Conservation (phyloP, 805 yeast species). For the Yamadazyma sp. region DNA sequence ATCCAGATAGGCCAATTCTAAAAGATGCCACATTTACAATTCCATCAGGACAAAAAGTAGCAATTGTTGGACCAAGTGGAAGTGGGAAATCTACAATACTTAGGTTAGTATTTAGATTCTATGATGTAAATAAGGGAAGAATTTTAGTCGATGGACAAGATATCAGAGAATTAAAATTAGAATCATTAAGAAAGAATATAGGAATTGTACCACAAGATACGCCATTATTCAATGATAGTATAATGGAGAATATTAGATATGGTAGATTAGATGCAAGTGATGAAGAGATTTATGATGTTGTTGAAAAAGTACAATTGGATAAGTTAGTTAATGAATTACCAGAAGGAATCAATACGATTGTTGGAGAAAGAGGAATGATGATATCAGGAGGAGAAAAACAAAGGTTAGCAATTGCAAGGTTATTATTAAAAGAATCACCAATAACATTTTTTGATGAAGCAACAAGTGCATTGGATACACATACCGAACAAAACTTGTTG, state of each 20-base stretch:
- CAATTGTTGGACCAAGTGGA: conserved; percentile 96
- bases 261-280: conserved; percentile 75
- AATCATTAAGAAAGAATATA: conserved; percentile 65
- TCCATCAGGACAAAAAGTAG: conserved; percentile 89
- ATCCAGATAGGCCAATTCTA: conserved; percentile 82
- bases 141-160: conserved; percentile 89
- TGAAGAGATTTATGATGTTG: conserved; percentile 63
- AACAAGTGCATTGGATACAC: conserved; percentile 93
- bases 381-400: conserved; percentile 99
- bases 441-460: conserved; percentile 97
- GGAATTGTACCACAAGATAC: conserved; percentile 99
- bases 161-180: conserved; percentile 68
- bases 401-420: conserved; percentile 87
- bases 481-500: conserved; percentile 84
- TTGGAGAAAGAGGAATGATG: conserved; percentile 98
- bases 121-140: conserved; percentile 76
- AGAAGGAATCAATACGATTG: conserved; percentile 78
- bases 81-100: conserved; percentile 91
- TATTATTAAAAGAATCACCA: conserved; percentile 80
- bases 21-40: conserved; percentile 77
- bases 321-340: conserved; percentile 68
- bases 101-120: conserved; percentile 81
- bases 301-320: conserved; percentile 68
- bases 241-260: conserved; percentile 81
- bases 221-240: conserved; percentile 89